Evolutionary conservation across 306 rosid species (phyloP), one percentile per base, ranked within the genome.

Genomic region (Ammopiptanthus mongolicus): DNA sequence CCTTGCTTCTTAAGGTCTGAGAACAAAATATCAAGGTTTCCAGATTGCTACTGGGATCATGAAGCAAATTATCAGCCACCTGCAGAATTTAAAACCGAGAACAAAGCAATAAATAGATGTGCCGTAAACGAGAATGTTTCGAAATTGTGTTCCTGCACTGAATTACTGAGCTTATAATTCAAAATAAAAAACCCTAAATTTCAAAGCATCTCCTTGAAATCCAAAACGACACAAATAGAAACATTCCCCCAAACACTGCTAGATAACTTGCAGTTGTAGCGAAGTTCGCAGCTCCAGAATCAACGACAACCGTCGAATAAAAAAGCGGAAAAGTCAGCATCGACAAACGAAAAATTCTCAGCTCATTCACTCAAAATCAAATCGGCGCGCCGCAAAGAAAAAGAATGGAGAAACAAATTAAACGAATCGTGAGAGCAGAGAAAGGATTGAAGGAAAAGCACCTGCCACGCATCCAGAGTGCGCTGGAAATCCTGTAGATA

Each of bases 381-480:
- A 65, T 78, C 79, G 65, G 29, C 56, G n/a, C 12, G 18, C 34
- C 23, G 23, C 12, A 22, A 25, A n/a, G 3, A 17, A 41, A 15
- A 25, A 10, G 39, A 65, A 69, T 34, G 52, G 53, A 56, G 37
- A 72, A 29, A 0, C 10, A 41, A 15, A 52, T 3, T 57, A 37
- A 72, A n/a, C 33, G 19, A 83, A 80, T 79, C 57, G 52, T 65
- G 58, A 37, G 63, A 65, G 51, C 33, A 12, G 39, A 37, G 17
- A 68, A 65, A 3, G 50, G 84, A 76, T 59, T 62, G 82, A 62
- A 33, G 50, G 19, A 0, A 61, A 76, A 36, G 1, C 6, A 96
- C 99, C 99, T 96, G 99, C 99, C 99, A 96, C 47, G 99, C 99
- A 83, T 96, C 99, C 29, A 96, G 78, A n/a, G 97, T 92, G 5